Evolutionary conservation across 371 early-diverging fungal species (phyloP).

Genomic region (Syncephalis plumigaleata): DNA sequence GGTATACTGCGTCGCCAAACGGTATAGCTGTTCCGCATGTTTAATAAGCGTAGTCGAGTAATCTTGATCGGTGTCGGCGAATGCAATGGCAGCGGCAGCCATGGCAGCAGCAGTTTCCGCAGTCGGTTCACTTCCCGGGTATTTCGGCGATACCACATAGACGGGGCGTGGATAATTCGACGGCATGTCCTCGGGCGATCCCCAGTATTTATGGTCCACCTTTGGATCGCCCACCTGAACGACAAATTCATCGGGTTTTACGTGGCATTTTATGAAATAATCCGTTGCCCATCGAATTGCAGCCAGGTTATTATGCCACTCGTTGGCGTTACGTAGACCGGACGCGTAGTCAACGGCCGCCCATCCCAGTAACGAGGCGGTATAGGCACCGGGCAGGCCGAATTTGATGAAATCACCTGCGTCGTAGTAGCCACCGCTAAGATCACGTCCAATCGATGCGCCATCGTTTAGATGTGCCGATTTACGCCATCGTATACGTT

Average conservation of each 20-base stretch:
- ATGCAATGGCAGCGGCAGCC: conserved; percentile 35
- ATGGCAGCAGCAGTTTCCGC: conserved; percentile 38
- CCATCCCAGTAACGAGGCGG: conserved; percentile 29
- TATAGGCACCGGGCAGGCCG: conserved; percentile 32
- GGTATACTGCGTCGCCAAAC: not conserved
- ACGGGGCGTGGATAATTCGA: conserved; percentile 8
- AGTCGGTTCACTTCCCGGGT: conserved; percentile 33
- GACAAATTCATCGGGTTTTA: conserved; percentile 7
- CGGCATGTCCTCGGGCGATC: not conserved
- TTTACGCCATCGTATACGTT: conserved; percentile 24
- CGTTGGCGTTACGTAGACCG: conserved; percentile 32
- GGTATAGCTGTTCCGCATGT: conserved; percentile 23
- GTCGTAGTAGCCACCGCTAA: conserved; percentile 27
- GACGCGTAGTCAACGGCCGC: conserved; percentile 31
- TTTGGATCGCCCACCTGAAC: not conserved
- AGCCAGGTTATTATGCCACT: conserved; percentile 21
- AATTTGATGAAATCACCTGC: conserved; percentile 38
- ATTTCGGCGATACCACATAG: conserved; percentile 20
- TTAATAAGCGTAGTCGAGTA: conserved; percentile 19
- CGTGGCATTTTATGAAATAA: conserved; percentile 37
- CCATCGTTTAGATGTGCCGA: conserved; percentile 18
- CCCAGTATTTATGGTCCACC: not conserved
- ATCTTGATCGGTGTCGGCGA: conserved; percentile 21
- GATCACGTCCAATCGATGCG: not conserved
- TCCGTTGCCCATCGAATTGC: conserved; percentile 48